Evolutionary conservation across 2,329 filamentous ascomycete genomes (phyloP).

Genomic region (Pseudocercospora cruenta): DNA sequence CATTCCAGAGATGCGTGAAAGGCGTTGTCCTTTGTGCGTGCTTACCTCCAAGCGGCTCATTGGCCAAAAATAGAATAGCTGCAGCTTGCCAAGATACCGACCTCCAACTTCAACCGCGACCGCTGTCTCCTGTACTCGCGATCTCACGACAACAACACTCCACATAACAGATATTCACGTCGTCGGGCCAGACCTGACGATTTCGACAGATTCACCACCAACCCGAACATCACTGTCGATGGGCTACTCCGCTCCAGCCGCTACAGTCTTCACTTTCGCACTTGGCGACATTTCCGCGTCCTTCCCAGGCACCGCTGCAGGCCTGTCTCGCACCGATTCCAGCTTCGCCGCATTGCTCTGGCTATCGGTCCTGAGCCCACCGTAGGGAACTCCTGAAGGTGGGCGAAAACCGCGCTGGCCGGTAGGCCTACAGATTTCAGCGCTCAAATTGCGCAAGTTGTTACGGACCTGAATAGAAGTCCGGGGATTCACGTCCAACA

Average conservation of each 20-base stretch:
- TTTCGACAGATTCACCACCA: constrained; percentile 5
- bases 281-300: constrained; percentile 42
- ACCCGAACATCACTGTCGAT: constrained; percentile 31
- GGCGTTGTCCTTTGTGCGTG: background rate
- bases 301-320: constrained; percentile 36
- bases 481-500: background rate
- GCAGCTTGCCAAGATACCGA: background rate
- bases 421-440: background rate
- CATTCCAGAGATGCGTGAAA: background rate
- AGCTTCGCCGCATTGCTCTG: constrained; percentile 54
- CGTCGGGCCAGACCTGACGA: constrained; percentile 7
- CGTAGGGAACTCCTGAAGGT: constrained; percentile 49
- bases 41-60: background rate
- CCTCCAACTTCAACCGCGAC: background rate
- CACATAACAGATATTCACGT: background rate
- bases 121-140: background rate
- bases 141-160: background rate
- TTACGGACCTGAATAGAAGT: background rate
- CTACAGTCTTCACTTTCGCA: constrained; percentile 38
- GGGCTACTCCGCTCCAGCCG: constrained; percentile 47
- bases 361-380: constrained; percentile 54
- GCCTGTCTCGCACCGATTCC: constrained; percentile 47
- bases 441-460: background rate
- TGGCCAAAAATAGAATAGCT: background rate
- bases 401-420: constrained; percentile 49